A percentile compares a stretch with the other conserved stretches of the same genome.
Evolutionary conservation across 2,329 filamentous ascomycete genomes (phyloP).

Genomic region (Fusarium sp.): DNA sequence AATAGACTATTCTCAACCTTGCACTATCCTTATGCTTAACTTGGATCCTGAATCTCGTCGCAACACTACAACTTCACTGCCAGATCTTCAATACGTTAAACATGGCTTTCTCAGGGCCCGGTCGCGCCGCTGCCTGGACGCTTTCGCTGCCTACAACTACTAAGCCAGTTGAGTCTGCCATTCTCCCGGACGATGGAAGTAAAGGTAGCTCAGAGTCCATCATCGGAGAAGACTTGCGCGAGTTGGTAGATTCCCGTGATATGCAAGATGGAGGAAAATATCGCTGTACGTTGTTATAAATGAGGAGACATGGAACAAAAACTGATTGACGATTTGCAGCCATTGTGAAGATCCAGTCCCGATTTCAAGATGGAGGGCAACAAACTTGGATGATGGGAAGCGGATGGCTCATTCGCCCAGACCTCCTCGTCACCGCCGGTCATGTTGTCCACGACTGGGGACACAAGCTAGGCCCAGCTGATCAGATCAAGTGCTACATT

Average conservation of each 20-base stretch:
- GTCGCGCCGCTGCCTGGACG: background rate
- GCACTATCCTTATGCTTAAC: too few relatives aligned
- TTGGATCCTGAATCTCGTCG: background rate
- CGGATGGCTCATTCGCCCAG: constrained; percentile 39
- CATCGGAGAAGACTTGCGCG: background rate
- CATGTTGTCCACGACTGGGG: constrained; percentile 35
- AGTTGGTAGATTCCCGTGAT: background rate
- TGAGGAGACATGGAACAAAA: accelerated
- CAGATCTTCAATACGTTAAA: accelerated
- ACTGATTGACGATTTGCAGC: background rate
- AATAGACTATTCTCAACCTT: background rate
- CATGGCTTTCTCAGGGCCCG: background rate
- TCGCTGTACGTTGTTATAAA: background rate
- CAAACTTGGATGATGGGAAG: constrained; percentile 39
- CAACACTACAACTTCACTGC: background rate
- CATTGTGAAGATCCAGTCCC: constrained; percentile 35
- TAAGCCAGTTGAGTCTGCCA: background rate
- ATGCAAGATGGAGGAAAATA: background rate
- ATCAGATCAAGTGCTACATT: constrained; percentile 50
- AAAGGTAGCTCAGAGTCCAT: background rate
- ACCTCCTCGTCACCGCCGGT: constrained; percentile 39
- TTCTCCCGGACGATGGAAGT: background rate
- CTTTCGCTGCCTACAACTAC: background rate
- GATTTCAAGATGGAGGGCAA: constrained; percentile 8
- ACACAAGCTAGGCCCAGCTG: background rate